A percentile compares a stretch with the other conserved stretches of the same genome.
These are phyloP conservation scores for Rhizoclosmatium sp. DNA, from an alignment of 192 early-diverging fungal genomes.

Conservation along the genomic window DNA sequence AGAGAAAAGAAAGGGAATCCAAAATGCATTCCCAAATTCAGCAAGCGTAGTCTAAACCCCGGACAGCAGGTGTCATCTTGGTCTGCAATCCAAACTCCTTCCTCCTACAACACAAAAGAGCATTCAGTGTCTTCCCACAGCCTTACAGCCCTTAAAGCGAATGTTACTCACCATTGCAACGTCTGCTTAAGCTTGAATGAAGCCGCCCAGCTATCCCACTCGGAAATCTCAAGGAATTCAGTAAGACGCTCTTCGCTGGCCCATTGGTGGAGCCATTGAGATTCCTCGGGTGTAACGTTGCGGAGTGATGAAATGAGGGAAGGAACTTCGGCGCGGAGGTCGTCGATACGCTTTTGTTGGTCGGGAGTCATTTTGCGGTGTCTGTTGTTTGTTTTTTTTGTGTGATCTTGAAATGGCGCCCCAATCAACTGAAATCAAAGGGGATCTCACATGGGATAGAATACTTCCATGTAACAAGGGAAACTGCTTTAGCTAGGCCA, in stretches of 20 bases:
- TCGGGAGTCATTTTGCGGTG: not conserved
- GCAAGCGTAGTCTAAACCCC: too few relatives aligned
- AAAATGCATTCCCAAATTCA: too few relatives aligned
- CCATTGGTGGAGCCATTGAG: not conserved
- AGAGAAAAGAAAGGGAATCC: too few relatives aligned
- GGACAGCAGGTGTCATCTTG: too few relatives aligned
- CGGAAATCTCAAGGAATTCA: not conserved
- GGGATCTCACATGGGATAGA: too few relatives aligned
- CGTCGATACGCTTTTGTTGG: not conserved
- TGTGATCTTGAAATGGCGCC: not conserved
- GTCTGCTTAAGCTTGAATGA: slow-evolving; percentile 3
- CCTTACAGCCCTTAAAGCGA: too few relatives aligned
- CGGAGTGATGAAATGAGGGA: not conserved
- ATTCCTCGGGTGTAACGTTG: not conserved
- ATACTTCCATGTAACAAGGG: too few relatives aligned
- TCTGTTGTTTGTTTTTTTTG: not conserved
- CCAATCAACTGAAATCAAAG: too few relatives aligned
- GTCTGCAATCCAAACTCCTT: too few relatives aligned
- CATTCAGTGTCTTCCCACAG: too few relatives aligned
- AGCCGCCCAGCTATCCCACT: not conserved
- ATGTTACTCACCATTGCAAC: slow-evolving; percentile 5
- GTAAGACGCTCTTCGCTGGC: not conserved
- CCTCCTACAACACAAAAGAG: too few relatives aligned
- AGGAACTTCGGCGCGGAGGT: not conserved
- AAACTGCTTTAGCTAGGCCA: too few relatives aligned